These are phyloP conservation scores for Pseudopithomyces maydicus DNA, from an alignment of 2,329 filamentous ascomycete species.

Conservation along the genomic window DNA sequence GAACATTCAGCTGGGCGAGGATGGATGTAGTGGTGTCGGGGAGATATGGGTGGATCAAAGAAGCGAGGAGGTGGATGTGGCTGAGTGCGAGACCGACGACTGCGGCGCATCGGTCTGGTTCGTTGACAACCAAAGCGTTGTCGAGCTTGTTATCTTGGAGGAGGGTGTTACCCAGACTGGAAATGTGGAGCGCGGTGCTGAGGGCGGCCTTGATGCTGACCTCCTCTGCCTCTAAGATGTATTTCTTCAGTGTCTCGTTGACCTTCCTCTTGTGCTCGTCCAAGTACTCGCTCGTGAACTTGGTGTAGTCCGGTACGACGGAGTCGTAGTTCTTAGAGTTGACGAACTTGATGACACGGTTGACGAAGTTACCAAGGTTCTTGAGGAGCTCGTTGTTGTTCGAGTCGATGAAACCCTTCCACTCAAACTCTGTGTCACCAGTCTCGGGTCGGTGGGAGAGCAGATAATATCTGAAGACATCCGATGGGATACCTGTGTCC, in stretches of 20 bases:
- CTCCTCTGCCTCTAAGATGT: constrained; percentile 70
- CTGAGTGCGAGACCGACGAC: constrained; percentile 81
- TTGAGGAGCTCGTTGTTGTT: constrained; percentile 91
- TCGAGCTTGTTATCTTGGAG: constrained; percentile 65
- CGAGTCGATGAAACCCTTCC: constrained; percentile 78
- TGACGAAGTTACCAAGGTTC: constrained; percentile 67
- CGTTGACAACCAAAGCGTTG: constrained; percentile 63
- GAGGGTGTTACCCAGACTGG: constrained; percentile 62
- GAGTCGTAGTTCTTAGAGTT: constrained; percentile 74
- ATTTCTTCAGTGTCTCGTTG: constrained; percentile 69
- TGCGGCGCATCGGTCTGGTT: constrained; percentile 64
- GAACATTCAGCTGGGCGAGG: constrained; percentile 71
- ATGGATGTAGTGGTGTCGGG: constrained; percentile 65
- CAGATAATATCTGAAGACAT: constrained; percentile 94
- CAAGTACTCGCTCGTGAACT: constrained; percentile 53
- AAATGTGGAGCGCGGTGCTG: constrained; percentile 69
- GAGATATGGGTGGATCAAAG: constrained; percentile 82
- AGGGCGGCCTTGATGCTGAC: constrained; percentile 73
- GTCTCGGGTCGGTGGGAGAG: constrained; percentile 84
- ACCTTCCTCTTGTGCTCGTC: constrained; percentile 62
- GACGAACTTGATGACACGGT: constrained; percentile 68
- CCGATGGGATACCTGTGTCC: constrained; percentile 80
- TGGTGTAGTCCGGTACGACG: constrained; percentile 69
- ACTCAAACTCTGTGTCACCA: constrained; percentile 87
- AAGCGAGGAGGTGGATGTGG: constrained; percentile 80